Percentiles rank a stretch among this genome's conserved stretches.
Conservation (phyloP, 495 filamentous ascomycete species). For the Collariella sp. region DNA sequence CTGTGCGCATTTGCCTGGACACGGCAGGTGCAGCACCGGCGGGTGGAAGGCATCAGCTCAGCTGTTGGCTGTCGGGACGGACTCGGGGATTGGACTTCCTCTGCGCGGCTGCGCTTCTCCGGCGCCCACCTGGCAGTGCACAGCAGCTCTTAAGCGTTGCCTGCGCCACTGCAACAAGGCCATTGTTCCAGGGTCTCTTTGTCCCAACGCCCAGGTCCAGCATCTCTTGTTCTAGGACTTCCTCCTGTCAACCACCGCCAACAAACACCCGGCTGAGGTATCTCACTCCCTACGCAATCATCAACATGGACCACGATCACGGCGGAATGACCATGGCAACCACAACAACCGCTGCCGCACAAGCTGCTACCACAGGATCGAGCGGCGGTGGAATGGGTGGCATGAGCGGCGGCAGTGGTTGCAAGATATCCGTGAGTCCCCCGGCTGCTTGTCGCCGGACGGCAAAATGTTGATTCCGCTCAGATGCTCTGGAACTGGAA, state of each 20-base stretch:
- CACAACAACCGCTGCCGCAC: background rate
- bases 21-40: background rate
- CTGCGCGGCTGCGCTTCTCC: background rate
- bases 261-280: no score
- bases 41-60: background rate
- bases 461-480: background rate
- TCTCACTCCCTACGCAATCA: background rate
- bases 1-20: background rate
- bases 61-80: background rate
- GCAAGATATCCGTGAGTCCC: constrained; percentile 11
- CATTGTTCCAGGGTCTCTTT: background rate
- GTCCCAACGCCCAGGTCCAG: no score
- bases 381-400: constrained; percentile 5
- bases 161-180: no score
- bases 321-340: constrained; percentile 1
- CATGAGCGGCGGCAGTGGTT: constrained; percentile 7
- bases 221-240: no score
- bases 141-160: no score
- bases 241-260: no score
- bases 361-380: background rate
- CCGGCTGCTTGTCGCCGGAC: no score
- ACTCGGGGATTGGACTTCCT: background rate
- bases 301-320: constrained; percentile 5
- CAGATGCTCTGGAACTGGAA: constrained; percentile 74
- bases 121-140: no score